These are phyloP conservation scores for Metschnikowia lochheadii DNA, from an alignment of 805 yeast genomes.

Conservation along the genomic window DNA sequence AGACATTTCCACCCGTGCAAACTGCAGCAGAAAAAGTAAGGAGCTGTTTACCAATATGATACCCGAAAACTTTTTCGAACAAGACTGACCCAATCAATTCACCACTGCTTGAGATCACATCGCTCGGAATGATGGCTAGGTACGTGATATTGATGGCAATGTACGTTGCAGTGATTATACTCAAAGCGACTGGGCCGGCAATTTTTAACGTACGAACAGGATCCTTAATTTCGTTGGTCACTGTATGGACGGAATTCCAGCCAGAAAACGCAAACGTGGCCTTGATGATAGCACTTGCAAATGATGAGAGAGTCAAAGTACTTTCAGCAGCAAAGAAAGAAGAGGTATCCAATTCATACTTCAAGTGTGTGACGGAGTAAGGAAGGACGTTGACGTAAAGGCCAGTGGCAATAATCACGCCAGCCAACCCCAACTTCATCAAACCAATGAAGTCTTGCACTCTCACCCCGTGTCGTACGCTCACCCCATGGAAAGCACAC, in stretches of 20 bases:
- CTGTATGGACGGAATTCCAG: slow-evolving; percentile 60
- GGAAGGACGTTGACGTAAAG: slow-evolving; percentile 53
- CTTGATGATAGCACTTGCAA: slow-evolving; percentile 53
- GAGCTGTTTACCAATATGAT: slow-evolving; percentile 47
- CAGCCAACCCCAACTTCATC: slow-evolving; percentile 53
- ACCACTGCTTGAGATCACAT: slow-evolving; percentile 51
- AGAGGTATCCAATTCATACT: slow-evolving; percentile 35
- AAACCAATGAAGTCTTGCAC: slow-evolving; percentile 63
- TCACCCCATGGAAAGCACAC: slow-evolving; percentile 49
- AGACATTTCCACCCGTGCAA: slow-evolving; percentile 60
- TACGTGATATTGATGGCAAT: slow-evolving; percentile 53
- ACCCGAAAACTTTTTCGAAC: slow-evolving; percentile 54
- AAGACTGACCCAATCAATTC: slow-evolving; percentile 57
- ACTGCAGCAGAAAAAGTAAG: slow-evolving; percentile 55
- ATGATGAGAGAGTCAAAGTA: slow-evolving; percentile 37
- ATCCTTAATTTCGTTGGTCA: slow-evolving; percentile 56
- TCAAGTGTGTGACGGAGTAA: slow-evolving; percentile 39
- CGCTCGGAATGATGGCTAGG: slow-evolving; percentile 48
- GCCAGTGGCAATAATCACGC: slow-evolving; percentile 54
- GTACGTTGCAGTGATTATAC: slow-evolving; percentile 46
- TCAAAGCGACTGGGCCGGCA: slow-evolving; percentile 56
- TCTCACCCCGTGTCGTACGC: slow-evolving; percentile 55
- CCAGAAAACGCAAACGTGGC: slow-evolving; percentile 60
- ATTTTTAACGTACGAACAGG: slow-evolving; percentile 55
- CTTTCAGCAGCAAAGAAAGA: slow-evolving; percentile 31